These are phyloP conservation scores for Parastagonospora avenae DNA, from an alignment of 2,329 filamentous ascomycete species.

Conservation along the genomic window DNA sequence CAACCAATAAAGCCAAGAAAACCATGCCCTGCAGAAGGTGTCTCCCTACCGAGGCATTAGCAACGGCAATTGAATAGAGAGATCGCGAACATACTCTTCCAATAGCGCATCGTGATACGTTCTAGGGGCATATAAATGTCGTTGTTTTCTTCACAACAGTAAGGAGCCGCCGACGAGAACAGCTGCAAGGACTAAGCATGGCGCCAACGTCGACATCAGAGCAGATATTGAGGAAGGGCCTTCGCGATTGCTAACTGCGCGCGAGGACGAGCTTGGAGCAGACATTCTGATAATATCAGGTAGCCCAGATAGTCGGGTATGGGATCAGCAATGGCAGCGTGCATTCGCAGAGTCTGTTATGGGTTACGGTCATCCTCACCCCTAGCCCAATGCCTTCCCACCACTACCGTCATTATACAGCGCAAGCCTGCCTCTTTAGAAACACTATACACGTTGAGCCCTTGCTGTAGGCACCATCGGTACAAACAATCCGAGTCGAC, in stretches of 20 bases:
- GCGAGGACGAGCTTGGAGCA: background rate
- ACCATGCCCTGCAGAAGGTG: conserved; percentile 51
- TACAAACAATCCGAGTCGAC: too few relatives aligned
- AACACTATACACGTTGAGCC: too few relatives aligned
- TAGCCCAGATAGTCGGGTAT: background rate
- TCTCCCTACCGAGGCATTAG: conserved; percentile 50
- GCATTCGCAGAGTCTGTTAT: background rate
- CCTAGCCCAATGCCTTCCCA: background rate
- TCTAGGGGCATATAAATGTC: background rate
- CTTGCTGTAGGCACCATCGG: too few relatives aligned
- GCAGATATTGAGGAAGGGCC: background rate
- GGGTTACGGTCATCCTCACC: background rate
- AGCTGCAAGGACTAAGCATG: background rate
- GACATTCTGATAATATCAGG: background rate
- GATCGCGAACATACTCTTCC: background rate
- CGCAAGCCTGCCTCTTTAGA: too few relatives aligned
- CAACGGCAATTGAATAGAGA: background rate
- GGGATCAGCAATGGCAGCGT: background rate
- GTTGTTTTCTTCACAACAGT: background rate
- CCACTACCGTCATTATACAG: background rate
- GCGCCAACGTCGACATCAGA: background rate
- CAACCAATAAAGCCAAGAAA: conserved; percentile 62
- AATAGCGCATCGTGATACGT: background rate
- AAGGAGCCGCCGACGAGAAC: background rate
- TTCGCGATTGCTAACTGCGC: background rate